Evolutionary conservation across 2,329 filamentous ascomycete genomes (phyloP), one percentile per base, ranked within the genome.

Genomic region (Ilyonectria destructans): DNA sequence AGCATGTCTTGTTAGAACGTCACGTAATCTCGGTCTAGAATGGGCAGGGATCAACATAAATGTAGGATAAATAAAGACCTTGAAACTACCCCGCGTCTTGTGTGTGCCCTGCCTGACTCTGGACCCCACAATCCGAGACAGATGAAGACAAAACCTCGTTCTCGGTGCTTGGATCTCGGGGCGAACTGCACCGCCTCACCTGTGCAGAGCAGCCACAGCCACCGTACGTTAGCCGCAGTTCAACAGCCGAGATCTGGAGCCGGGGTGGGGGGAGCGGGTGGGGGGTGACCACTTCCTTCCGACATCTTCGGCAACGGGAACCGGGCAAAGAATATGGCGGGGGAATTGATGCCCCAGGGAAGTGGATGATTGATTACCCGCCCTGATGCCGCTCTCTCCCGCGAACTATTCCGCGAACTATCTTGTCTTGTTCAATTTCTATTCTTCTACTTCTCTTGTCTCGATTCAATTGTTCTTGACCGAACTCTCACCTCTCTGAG

Each of bases 231-330:
- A 66, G 29, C 31, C 10, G 58, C 19, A 58, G 10, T 8, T 43
- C 64, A 75, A 72, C 63, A 75, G 72, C 74, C 74, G 74, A 75
- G 43, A 68, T 63, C 65, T 69, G 69, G 65, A 75, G 74, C 74
- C 73, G 72, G n/a, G 69, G 29, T 58, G 60, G 59, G 52, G 52
- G 63, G 58, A 52, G 51, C 33, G 54, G 58, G 63, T 66, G 57
- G 58, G 40, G 43, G 58, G n/a, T 9, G n/a, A 43, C 43, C 63
- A 66, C 63, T 52, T 60, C 52, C 62, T 60, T 60, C 63, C 58
- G 64, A 62, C 31, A 52, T 60, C 69, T 56, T 72, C 66, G 71
- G 74, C 65, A 60, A 68, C 67, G 55, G 67, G 59, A 62, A 59
- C 65, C 68, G 73, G 71, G 63, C 66, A 52, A 26, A 23, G 51